These are phyloP conservation scores for Hypoxylon sp. DNA, from an alignment of 2,329 filamentous ascomycete species.

Conservation along the genomic window DNA sequence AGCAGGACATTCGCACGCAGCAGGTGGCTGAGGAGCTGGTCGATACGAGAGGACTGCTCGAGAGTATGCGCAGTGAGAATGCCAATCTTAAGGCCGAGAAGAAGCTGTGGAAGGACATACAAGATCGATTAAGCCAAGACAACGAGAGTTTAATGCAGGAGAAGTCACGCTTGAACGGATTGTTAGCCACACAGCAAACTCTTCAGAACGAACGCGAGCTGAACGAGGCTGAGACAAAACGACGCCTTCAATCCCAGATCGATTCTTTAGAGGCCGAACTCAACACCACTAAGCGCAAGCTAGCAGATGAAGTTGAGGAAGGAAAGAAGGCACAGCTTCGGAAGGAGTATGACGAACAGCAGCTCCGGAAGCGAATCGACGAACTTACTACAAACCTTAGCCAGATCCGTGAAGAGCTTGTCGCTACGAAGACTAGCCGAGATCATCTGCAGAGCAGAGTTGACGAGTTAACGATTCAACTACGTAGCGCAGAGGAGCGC, in stretches of 20 bases:
- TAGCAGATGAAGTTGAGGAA: slow-evolving; percentile 87
- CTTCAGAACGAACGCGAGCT: slow-evolving; percentile 94
- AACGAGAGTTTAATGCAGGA: slow-evolving; percentile 89
- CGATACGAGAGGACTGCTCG: slow-evolving; percentile 83
- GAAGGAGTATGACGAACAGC: slow-evolving; percentile 90
- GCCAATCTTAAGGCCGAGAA: slow-evolving; percentile 96
- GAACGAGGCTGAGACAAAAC: slow-evolving; percentile 83
- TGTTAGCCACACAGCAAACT: slow-evolving; percentile 87
- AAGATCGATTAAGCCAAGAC: slow-evolving; percentile 88
- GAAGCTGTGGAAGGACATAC: slow-evolving; percentile 93
- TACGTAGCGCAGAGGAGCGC: slow-evolving; percentile 91
- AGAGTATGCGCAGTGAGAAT: slow-evolving; percentile 91
- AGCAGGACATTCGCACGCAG: slow-evolving; percentile 90
- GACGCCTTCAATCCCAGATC: slow-evolving; percentile 82
- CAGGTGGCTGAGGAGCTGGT: slow-evolving; percentile 94
- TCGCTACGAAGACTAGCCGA: slow-evolving; percentile 86
- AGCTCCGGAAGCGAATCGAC: slow-evolving; percentile 92
- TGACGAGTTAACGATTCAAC: slow-evolving; percentile 88
- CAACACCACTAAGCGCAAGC: slow-evolving; percentile 82
- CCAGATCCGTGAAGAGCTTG: slow-evolving; percentile 87
- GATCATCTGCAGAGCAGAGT: slow-evolving; percentile 92
- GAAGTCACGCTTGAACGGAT: slow-evolving; percentile 83
- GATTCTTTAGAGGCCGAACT: slow-evolving; percentile 87
- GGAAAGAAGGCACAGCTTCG: slow-evolving; percentile 85
- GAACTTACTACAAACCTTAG: slow-evolving; percentile 86